Conservation (phyloP, 768 basidiomycete genomes). For the Sutorius australiensis region DNA sequence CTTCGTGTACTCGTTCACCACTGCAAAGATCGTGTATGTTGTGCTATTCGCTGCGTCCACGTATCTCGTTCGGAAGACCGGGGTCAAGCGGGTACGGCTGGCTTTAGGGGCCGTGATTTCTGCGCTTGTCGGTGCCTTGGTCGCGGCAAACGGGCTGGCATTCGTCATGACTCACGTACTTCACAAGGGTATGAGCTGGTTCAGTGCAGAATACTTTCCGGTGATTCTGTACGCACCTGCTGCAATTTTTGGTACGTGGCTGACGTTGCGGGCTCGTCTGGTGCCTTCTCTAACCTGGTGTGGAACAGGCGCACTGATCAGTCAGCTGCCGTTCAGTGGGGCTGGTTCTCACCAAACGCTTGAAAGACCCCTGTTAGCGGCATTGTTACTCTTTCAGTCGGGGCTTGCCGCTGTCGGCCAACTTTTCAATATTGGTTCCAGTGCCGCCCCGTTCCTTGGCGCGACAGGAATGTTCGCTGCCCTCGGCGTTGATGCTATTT, state of each 20-base stretch:
- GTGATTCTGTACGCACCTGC: conserved; percentile 73
- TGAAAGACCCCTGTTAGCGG: conserved; percentile 62
- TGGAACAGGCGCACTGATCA: conserved; percentile 52
- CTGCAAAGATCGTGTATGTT: conserved; percentile 63
- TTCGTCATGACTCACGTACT: conserved; percentile 59
- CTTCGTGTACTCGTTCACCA: conserved; percentile 69
- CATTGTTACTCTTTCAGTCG: conserved; percentile 59
- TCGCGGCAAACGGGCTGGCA: conserved; percentile 70
- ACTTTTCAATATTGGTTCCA: conserved; percentile 66
- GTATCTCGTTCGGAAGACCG: conserved; percentile 36
- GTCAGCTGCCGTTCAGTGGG: conserved; percentile 53
- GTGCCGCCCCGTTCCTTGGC: conserved; percentile 67
- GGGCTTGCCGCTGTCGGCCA: conserved; percentile 58
- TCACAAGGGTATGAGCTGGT: conserved; percentile 82
- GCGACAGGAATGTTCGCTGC: conserved; percentile 54
- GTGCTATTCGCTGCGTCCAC: conserved; percentile 46
- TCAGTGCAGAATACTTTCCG: conserved; percentile 60
- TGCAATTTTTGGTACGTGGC: conserved; percentile 58
- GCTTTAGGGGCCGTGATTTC: conserved; percentile 47
- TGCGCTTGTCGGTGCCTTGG: conserved; percentile 53
- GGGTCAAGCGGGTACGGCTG: conserved; percentile 31
- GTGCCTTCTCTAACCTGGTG: not conserved
- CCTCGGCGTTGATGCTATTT: conserved; percentile 49
- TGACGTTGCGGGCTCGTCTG: not conserved
- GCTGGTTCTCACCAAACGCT: conserved; percentile 28